Conservation (phyloP, 2,329 filamentous ascomycete species). For the Cordyceps cateniannulata region DNA sequence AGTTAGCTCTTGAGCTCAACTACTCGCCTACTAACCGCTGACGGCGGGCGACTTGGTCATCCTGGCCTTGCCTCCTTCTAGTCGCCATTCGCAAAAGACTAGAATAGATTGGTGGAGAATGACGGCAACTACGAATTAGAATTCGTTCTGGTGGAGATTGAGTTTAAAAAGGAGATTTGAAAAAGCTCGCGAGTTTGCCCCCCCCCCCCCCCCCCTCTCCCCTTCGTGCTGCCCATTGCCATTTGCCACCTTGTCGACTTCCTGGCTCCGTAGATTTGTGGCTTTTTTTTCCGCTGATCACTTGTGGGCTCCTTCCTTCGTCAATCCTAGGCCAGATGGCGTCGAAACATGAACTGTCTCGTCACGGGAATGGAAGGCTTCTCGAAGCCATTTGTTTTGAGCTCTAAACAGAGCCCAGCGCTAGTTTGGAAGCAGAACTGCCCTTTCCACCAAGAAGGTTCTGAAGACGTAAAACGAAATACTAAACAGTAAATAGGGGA, state of each 20-base stretch:
- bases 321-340: neutral
- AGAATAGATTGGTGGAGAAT: neutral
- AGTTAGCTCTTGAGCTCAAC: neutral
- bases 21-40: too few species aligned
- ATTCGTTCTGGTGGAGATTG: neutral
- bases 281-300: constrained; percentile 5
- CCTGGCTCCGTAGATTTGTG: neutral
- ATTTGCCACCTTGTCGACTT: too few species aligned
- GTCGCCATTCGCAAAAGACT: neutral
- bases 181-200: neutral
- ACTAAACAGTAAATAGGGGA: neutral
- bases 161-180: neutral
- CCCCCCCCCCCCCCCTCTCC: neutral
- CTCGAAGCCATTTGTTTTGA: neutral
- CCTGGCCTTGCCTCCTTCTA: too few species aligned
- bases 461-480: neutral
- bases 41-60: too few species aligned
- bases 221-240: too few species aligned
- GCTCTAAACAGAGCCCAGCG: neutral
- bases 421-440: too few species aligned
- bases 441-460: neutral
- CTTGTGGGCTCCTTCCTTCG: neutral
- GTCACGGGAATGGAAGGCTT: neutral
- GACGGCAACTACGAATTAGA: neutral
- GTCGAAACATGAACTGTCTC: neutral